phyloP scores from a whole-genome alignment of 257 asterid genomes.

The Lycium ferocissimum region DNA sequence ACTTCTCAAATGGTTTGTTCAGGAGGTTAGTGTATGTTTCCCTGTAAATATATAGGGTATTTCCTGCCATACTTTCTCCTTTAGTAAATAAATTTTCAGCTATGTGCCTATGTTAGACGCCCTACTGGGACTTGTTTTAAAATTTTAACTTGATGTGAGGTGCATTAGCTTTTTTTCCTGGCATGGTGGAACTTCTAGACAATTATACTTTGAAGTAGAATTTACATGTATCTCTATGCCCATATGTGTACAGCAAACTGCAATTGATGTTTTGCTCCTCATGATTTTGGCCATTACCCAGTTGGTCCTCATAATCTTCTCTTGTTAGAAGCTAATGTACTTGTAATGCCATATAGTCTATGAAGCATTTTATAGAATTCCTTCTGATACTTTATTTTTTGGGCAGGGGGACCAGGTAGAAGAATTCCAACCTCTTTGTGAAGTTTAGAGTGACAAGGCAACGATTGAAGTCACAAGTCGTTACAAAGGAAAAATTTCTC shows the following conservation, averaged over 20 bases:
- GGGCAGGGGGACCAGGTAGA: slow-evolving; percentile 85
- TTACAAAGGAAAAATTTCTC: slow-evolving; percentile 75
- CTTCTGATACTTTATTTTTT: not conserved
- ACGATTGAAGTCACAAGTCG: slow-evolving; percentile 96
- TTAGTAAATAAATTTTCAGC: not conserved
- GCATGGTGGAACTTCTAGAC: not conserved
- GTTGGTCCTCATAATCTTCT: not conserved
- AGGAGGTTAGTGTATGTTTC: slow-evolving; percentile 67
- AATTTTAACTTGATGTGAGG: not conserved
- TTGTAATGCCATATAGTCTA: not conserved
- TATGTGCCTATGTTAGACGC: not conserved
- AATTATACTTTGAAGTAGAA: not conserved
- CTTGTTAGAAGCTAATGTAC: not conserved
- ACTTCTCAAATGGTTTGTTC: slow-evolving; percentile 89
- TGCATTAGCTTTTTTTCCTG: no score
- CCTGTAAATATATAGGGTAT: not conserved
- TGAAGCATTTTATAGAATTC: not conserved
- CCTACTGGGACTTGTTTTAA: not conserved
- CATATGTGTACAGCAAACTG: not conserved
- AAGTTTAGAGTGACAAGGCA: slow-evolving; percentile 98
- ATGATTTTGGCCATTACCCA: not conserved
- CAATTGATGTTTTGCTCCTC: not conserved
- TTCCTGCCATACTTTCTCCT: not conserved
- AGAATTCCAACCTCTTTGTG: slow-evolving; percentile 95
- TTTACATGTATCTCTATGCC: not conserved